These are phyloP conservation scores for Penicillium sp. DNA, from an alignment of 2,329 filamentous ascomycete species.

Conservation along the genomic window DNA sequence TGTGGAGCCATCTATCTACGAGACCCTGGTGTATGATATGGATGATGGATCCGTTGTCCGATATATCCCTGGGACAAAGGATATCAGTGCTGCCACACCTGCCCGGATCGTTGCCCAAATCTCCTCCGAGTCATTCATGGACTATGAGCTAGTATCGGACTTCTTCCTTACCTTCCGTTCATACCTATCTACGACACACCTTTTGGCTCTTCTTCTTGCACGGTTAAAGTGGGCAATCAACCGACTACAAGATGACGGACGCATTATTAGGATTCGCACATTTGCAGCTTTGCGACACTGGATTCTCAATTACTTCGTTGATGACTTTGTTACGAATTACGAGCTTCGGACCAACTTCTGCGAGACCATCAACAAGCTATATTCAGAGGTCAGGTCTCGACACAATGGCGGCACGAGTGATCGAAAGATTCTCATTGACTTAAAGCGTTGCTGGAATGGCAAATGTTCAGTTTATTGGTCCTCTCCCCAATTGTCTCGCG, in stretches of 20 bases:
- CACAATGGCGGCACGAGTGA: slow-evolving; percentile 57
- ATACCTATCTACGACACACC: slow-evolving; percentile 72
- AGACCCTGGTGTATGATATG: slow-evolving; percentile 74
- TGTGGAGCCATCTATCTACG: slow-evolving; percentile 65
- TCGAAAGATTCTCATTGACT: slow-evolving; percentile 83
- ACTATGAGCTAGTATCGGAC: slow-evolving; percentile 95
- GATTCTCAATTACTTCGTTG: slow-evolving; percentile 96
- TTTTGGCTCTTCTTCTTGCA: slow-evolving; percentile 80
- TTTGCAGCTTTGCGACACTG: slow-evolving; percentile 96
- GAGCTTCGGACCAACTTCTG: slow-evolving; percentile 75
- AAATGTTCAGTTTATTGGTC: slow-evolving; percentile 92
- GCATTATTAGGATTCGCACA: slow-evolving; percentile 90
- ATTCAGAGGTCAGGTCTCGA: slow-evolving; percentile 50
- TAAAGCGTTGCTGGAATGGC: slow-evolving; percentile 96
- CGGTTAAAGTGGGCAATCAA: slow-evolving; percentile 83
- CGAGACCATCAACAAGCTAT: slow-evolving; percentile 67
- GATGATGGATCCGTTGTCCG: slow-evolving; percentile 80
- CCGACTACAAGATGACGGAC: slow-evolving; percentile 76
- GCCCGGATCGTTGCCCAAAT: slow-evolving; percentile 92
- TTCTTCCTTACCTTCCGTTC: slow-evolving; percentile 95
- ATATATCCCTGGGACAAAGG: slow-evolving; percentile 66
- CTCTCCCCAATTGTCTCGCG: slow-evolving; percentile 61
- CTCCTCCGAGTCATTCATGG: slow-evolving; percentile 89
- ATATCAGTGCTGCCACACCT: slow-evolving; percentile 85
- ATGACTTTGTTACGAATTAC: slow-evolving; percentile 82